Evolutionary conservation across 2,329 filamentous ascomycete genomes (phyloP).

Genomic region (Paecilomyces niveus): DNA sequence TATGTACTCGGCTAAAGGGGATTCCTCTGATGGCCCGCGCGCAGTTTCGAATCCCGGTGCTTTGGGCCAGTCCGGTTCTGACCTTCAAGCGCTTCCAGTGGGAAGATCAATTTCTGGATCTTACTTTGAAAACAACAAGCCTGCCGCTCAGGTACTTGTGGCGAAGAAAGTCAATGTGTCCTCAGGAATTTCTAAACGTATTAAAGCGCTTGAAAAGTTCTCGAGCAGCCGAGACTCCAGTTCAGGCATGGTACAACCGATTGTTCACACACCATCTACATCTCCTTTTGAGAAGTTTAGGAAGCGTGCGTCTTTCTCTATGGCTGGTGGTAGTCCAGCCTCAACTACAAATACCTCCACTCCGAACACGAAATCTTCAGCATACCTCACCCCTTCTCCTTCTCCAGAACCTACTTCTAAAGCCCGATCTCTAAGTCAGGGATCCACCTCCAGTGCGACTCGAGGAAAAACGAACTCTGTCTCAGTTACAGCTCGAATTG

Average conservation of each 20-base stretch:
- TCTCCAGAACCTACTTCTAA: conserved; percentile 22
- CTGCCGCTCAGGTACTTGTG: conserved; percentile 41
- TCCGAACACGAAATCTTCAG: conserved; percentile 17
- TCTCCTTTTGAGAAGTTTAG: conserved; percentile 49
- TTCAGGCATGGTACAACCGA: conserved; percentile 14
- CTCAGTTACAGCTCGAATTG: conserved; percentile 80
- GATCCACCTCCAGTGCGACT: conserved; percentile 14
- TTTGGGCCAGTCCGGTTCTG: conserved; percentile 5
- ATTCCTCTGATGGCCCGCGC: conserved; percentile 29
- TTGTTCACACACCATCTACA: conserved; percentile 47
- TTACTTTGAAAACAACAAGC: conserved; percentile 21
- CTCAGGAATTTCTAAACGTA: conserved; percentile 86
- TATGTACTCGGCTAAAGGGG: conserved; percentile 21
- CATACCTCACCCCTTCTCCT: conserved; percentile 17
- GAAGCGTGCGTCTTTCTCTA: conserved; percentile 34
- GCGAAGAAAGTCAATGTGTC: conserved; percentile 76
- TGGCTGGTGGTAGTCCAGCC: conserved; percentile 18
- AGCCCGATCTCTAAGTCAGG: conserved; percentile 21
- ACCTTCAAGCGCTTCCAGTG: conserved; percentile 23
- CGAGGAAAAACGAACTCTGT: conserved; percentile 56
- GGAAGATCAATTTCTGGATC: conserved; percentile 34
- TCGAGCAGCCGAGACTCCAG: conserved; percentile 41
- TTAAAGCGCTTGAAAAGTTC: conserved; percentile 84
- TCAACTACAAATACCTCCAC: conserved; percentile 1
- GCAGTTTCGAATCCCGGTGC: conserved; percentile 31